These are phyloP conservation scores for Papiliotrema flavescens DNA, from an alignment of 1,284 basidiomycete genomes.

Conservation along the genomic window DNA sequence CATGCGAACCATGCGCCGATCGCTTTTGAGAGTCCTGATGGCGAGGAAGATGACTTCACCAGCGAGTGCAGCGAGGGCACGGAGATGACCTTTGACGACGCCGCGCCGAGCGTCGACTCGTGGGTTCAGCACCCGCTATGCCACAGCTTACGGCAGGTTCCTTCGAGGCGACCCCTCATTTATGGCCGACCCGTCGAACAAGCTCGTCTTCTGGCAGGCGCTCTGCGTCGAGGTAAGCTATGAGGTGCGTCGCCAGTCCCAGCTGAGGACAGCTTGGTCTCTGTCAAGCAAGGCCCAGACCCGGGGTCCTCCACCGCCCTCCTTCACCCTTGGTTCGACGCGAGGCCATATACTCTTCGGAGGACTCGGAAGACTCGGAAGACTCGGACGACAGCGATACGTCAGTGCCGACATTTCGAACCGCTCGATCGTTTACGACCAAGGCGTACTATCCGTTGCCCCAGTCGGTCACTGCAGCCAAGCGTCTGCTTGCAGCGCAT, in stretches of 20 bases:
- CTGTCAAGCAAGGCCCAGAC: conserved; percentile 8
- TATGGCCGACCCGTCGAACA: conserved; percentile 31
- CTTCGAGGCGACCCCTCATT: conserved; percentile 19
- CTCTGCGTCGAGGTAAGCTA: conserved; percentile 41
- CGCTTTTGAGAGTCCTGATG: too few relatives aligned
- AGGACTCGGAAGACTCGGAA: too few relatives aligned
- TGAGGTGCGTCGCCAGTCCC: background rate
- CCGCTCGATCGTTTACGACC: background rate
- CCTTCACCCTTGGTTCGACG: too few relatives aligned
- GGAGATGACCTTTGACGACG: conserved; percentile 27
- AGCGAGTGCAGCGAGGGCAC: too few relatives aligned
- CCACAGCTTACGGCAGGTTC: conserved; percentile 18
- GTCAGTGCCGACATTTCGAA: background rate
- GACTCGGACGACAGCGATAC: too few relatives aligned
- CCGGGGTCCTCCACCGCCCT: conserved; percentile 11
- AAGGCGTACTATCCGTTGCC: conserved; percentile 17
- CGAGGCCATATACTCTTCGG: too few relatives aligned
- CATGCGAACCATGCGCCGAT: too few relatives aligned
- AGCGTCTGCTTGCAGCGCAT: conserved; percentile 23
- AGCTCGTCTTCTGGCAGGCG: conserved; percentile 43
- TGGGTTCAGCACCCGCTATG: conserved; percentile 9
- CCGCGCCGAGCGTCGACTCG: conserved; percentile 28
- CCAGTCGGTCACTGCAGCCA: conserved; percentile 27
- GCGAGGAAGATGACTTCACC: too few relatives aligned
- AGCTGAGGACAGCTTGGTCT: conserved; percentile 11